These are phyloP conservation scores for Laetiporus sulphureus DNA, from an alignment of 1,284 basidiomycete genomes.

Conservation along the genomic window DNA sequence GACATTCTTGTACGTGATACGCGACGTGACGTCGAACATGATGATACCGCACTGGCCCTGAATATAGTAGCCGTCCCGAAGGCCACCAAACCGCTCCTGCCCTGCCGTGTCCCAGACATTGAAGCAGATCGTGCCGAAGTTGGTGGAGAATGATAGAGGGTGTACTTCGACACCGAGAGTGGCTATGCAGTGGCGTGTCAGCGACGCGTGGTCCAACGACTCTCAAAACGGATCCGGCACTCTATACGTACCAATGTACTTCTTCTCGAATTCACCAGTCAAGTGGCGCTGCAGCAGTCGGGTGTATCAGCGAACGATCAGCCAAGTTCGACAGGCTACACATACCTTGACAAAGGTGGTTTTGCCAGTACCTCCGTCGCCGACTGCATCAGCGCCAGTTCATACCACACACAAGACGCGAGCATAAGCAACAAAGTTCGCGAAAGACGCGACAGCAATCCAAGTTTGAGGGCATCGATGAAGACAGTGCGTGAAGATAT, in stretches of 20 bases:
- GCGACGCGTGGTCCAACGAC: conserved; percentile 6
- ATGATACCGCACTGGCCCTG: conserved; percentile 99
- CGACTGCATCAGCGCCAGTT: conserved; percentile 70
- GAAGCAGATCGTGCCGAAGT: conserved; percentile 98
- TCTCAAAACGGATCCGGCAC: not conserved
- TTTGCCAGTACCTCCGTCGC: conserved; percentile 98
- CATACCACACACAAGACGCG: no score
- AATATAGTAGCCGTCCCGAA: conserved; percentile 97
- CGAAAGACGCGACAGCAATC: conserved; percentile 25
- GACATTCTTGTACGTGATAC: conserved; percentile 99
- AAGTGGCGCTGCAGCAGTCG: conserved; percentile 80
- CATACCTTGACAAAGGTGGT: conserved; percentile 95
- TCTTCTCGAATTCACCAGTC: conserved; percentile 99
- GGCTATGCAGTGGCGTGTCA: conserved; percentile 43
- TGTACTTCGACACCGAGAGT: conserved; percentile 99
- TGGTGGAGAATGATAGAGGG: conserved; percentile 94
- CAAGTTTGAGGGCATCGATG: conserved; percentile 20
- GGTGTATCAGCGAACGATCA: conserved; percentile 46
- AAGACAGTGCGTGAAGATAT: conserved; percentile 12
- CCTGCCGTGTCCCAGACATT: conserved; percentile 99
- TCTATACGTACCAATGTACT: conserved; percentile 83
- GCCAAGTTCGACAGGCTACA: conserved; percentile 37
- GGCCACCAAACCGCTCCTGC: conserved; percentile 99
- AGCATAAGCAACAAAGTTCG: no score
- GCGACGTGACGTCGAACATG: conserved; percentile 99